Evolutionary conservation across 148 eudicot species (phyloP), one percentile per base, ranked within the genome.

Genomic region (Silene uniflora): DNA sequence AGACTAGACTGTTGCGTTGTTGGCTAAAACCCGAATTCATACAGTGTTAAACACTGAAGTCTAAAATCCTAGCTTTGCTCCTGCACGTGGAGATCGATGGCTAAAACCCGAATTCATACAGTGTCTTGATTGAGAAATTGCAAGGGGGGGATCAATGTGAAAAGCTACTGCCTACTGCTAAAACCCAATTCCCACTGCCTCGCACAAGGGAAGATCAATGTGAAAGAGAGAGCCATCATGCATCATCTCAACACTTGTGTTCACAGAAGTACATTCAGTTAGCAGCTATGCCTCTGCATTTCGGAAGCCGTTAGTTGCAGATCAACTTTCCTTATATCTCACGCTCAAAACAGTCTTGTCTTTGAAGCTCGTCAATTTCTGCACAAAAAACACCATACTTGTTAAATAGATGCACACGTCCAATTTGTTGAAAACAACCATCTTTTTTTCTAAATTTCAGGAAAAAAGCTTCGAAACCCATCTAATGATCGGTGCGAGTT

Each of bases 241-340:
- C 44, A 39, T 39, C 44, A 39, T 39, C 1, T 39, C 44, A 39
- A 39, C 44, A 39, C 44, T 39, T 39, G 44, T 39, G 0, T 39
- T 39, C 44, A 39, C 44, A 39, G 44, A 39, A 39, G 44, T 39
- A 65, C 65, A 52, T 78, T 65, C 81, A 64, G 81, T 78, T 78
- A 67, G 35, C 16, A 58, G 62, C 72, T 73, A 44, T 72, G 58
- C 29, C 11, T 62, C 65, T 62, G 65, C 55, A 49, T 49, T 49
- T 12, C 56, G 17, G 56, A 52, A 52, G 17, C 56, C 18, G 56
- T 52, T 52, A 12, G 56, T 52, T 52, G 56, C 56, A 52, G 18
- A 52, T 52, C 16, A 52, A 13, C 56, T 12, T 52, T 52, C 16
- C 56, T 52, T 52, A 52, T 52, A 10, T 4, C 56, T 52, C 16